These are phyloP conservation scores for Podospora australis DNA, from an alignment of 495 filamentous ascomycete genomes.

Conservation along the genomic window DNA sequence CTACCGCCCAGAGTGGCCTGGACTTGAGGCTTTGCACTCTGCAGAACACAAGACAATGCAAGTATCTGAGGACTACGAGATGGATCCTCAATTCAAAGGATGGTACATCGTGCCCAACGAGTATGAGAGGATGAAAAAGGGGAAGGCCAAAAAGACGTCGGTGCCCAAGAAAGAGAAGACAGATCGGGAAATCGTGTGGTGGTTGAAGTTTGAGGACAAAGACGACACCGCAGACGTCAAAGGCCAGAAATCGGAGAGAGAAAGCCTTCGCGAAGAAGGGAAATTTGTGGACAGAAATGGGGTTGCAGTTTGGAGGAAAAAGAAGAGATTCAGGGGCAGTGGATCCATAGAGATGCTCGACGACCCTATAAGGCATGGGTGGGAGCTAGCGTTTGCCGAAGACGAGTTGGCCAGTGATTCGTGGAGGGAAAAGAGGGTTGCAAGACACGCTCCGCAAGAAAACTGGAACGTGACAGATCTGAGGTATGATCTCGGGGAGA, in stretches of 20 bases:
- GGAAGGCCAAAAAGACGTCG: no score
- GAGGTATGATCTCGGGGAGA: background rate
- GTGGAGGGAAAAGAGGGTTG: background rate
- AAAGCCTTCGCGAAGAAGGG: background rate
- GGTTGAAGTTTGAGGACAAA: background rate
- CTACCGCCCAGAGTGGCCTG: background rate
- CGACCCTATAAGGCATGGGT: background rate
- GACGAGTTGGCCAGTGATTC: background rate
- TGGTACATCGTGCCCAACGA: no score
- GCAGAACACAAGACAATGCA: no score
- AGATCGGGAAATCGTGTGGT: background rate
- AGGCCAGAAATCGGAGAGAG: background rate
- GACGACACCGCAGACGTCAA: background rate
- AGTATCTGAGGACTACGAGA: no score
- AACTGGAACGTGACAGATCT: no score
- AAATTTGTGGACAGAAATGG: background rate
- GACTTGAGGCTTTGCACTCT: no score
- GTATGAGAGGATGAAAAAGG: no score
- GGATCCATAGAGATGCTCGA: background rate
- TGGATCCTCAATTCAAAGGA: no score
- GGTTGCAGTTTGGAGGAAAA: background rate
- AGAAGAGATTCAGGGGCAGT: background rate
- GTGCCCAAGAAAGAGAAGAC: background rate
- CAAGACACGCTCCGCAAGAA: no score
- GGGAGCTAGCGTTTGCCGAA: background rate